A percentile compares a stretch with the other conserved stretches of the same genome.
phyloP scores from a whole-genome alignment of 1,284 basidiomycete species.

The Pulveroboletus ridleyi region DNA sequence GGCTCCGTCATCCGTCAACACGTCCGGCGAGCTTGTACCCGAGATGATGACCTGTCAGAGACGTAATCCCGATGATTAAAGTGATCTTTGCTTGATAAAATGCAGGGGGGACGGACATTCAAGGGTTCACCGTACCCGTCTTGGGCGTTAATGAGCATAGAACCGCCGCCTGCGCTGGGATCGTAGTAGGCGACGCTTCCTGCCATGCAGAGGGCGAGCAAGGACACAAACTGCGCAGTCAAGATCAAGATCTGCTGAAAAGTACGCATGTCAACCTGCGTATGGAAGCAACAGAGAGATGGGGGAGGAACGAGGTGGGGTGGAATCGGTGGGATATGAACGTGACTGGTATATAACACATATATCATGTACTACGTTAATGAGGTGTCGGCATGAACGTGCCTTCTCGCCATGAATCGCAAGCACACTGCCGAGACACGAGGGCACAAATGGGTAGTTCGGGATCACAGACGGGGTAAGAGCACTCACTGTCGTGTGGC shows the following conservation, averaged over 20 bases:
- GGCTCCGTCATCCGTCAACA: slow-evolving; percentile 62
- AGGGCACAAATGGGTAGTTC: slow-evolving; percentile 1
- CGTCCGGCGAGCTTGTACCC: slow-evolving; percentile 56
- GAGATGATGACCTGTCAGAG: slow-evolving; percentile 58
- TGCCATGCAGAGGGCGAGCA: slow-evolving; percentile 8
- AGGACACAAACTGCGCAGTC: slow-evolving; percentile 11
- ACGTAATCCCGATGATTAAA: not conserved
- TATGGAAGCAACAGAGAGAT: not conserved
- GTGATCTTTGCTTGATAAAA: not conserved
- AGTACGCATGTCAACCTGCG: slow-evolving; percentile 16
- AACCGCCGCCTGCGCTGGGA: slow-evolving; percentile 54
- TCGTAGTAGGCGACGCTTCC: slow-evolving; percentile 46
- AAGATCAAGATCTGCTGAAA: slow-evolving; percentile 17
- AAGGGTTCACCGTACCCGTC: slow-evolving; percentile 62
- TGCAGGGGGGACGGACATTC: slow-evolving; percentile 48
- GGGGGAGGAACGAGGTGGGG: not conserved
- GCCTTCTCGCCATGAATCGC: not conserved
- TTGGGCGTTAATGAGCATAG: slow-evolving; percentile 56
- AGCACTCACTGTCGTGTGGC: not conserved
- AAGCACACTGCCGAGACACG: not conserved
- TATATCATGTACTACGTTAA: not conserved
- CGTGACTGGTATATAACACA: not conserved
- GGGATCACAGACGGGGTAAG: not conserved
- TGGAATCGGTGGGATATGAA: too few species aligned
- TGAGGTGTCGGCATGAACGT: slow-evolving; percentile 13